Evolutionary conservation across 306 rosid genomes (phyloP).

Genomic region (Rosa multiflora): DNA sequence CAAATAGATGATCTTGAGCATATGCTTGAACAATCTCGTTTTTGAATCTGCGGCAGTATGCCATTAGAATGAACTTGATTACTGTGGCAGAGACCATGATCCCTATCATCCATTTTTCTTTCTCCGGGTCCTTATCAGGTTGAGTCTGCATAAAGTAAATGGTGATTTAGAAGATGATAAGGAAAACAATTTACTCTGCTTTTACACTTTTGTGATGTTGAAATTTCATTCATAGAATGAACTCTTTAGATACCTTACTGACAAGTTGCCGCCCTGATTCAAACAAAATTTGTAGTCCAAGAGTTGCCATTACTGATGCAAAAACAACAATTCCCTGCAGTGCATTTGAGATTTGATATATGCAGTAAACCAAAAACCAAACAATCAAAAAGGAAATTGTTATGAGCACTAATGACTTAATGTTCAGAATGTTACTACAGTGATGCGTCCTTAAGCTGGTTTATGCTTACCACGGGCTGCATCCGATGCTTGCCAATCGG

Average conservation of each 20-base stretch:
- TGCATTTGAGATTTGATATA: neutral
- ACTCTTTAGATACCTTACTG: slow-evolving; percentile 42
- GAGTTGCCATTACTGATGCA: slow-evolving; percentile 93
- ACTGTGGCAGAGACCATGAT: slow-evolving; percentile 70
- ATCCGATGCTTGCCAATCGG: slow-evolving; percentile 89
- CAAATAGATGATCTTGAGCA: slow-evolving; percentile 91
- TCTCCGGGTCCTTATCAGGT: slow-evolving; percentile 60
- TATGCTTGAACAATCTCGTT: slow-evolving; percentile 83
- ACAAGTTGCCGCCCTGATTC: slow-evolving; percentile 73
- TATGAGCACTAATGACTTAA: neutral
- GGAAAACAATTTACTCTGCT: neutral
- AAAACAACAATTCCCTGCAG: slow-evolving; percentile 86
- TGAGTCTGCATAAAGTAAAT: slow-evolving; percentile 42
- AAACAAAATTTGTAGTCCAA: slow-evolving; percentile 78
- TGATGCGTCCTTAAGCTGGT: neutral
- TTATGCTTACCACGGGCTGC: slow-evolving; percentile 79
- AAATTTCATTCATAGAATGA: neutral
- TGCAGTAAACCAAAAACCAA: neutral
- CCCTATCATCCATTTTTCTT: slow-evolving; percentile 88
- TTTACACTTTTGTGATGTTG: neutral
- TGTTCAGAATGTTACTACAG: neutral
- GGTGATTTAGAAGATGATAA: neutral
- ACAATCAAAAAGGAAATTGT: neutral
- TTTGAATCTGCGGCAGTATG: slow-evolving; percentile 74
- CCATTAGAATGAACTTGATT: slow-evolving; percentile 58